These are phyloP conservation scores for Tulasnella sp. DNA, from an alignment of 768 basidiomycete genomes.

Conservation along the genomic window DNA sequence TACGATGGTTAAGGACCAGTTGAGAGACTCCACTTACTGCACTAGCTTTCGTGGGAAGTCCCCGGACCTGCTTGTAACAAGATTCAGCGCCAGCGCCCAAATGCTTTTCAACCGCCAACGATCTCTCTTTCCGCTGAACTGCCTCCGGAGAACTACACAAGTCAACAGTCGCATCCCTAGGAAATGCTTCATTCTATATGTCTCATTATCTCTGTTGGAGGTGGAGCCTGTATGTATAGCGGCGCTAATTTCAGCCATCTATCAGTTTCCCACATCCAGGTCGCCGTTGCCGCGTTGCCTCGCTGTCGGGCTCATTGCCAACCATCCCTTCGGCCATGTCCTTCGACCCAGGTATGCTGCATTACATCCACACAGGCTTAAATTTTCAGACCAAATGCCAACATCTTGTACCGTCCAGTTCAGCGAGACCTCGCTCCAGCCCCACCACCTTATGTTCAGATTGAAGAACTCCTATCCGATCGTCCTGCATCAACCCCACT, in stretches of 20 bases:
- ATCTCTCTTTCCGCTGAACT: too few relatives aligned
- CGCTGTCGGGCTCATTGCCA: not conserved
- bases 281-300: slow-evolving; percentile 8
- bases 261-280: not conserved
- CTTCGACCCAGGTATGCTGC: slow-evolving; percentile 6
- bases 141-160: too few relatives aligned
- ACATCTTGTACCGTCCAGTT: not conserved
- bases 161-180: too few relatives aligned
- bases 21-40: too few relatives aligned
- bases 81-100: too few relatives aligned
- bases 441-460: not conserved
- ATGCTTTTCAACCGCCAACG: too few relatives aligned
- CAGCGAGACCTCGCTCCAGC: slow-evolving; percentile 2
- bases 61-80: too few relatives aligned
- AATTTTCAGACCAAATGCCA: too few relatives aligned
- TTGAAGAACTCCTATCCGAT: not conserved
- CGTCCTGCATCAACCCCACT: not conserved
- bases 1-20: too few relatives aligned
- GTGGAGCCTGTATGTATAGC: not conserved
- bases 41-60: too few relatives aligned
- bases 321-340: not conserved
- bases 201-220: too few relatives aligned
- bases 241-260: not conserved
- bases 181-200: too few relatives aligned
- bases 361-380: not conserved